Percentiles rank a stretch among this genome's conserved stretches.
phyloP scores from a whole-genome alignment of 1,284 basidiomycete species.

The Cutaneotrichosporon sp. region DNA sequence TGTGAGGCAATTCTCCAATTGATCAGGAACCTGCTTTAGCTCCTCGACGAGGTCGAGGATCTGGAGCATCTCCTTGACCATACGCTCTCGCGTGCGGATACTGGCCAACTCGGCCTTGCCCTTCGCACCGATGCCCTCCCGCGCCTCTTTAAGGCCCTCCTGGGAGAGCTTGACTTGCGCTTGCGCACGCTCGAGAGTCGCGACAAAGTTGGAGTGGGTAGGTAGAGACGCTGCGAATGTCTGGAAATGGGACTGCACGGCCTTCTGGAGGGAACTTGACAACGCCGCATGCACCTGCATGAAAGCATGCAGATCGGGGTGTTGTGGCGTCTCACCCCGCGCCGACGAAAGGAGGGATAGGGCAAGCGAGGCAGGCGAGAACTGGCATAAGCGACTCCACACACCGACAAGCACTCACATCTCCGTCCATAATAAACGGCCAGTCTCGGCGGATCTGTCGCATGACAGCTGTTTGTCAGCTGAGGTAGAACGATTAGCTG shows the following conservation, averaged over 20 bases:
- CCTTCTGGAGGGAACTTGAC: slow-evolving; percentile 42
- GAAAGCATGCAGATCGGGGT: slow-evolving; percentile 38
- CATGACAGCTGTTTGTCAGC: slow-evolving; percentile 60
- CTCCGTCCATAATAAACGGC: slow-evolving; percentile 78
- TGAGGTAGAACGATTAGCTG: too few relatives aligned
- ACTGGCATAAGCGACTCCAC: slow-evolving; percentile 53
- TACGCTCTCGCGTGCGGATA: slow-evolving; percentile 74
- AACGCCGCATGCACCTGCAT: slow-evolving; percentile 36
- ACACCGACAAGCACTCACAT: slow-evolving; percentile 57
- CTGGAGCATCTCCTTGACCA: slow-evolving; percentile 82
- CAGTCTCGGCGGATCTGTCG: slow-evolving; percentile 81
- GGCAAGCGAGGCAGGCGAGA: slow-evolving; percentile 86
- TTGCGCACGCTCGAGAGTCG: slow-evolving; percentile 66
- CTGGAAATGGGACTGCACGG: slow-evolving; percentile 71
- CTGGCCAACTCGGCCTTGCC: slow-evolving; percentile 70
- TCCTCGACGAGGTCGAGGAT: slow-evolving; percentile 87
- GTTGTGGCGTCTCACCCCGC: slow-evolving; percentile 47
- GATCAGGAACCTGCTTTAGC: slow-evolving; percentile 84
- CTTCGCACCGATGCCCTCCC: slow-evolving; percentile 44
- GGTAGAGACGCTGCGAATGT: slow-evolving; percentile 85
- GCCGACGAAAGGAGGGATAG: slow-evolving; percentile 74
- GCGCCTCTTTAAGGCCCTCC: slow-evolving; percentile 60
- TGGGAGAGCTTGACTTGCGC: slow-evolving; percentile 68
- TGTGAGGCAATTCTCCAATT: slow-evolving; percentile 87
- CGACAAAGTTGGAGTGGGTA: slow-evolving; percentile 72